A percentile compares a stretch with the other conserved stretches of the same genome.
These are phyloP conservation scores for Daldinia grandis DNA, from an alignment of 495 filamentous ascomycete species.

Conservation along the genomic window DNA sequence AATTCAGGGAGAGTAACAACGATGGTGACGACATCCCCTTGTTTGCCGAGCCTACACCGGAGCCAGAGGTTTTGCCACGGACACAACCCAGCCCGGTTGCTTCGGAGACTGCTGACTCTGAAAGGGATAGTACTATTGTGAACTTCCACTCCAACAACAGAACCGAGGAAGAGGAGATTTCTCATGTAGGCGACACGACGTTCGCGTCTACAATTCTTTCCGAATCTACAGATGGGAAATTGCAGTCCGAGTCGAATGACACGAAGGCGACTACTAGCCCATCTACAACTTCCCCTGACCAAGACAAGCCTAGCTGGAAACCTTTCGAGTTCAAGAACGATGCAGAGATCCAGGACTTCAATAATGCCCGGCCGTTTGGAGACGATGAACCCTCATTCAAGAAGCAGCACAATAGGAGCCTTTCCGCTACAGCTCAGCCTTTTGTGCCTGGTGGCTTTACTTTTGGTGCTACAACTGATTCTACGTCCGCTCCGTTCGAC, in stretches of 20 bases:
- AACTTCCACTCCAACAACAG: constrained; percentile 43
- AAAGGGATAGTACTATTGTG: constrained; percentile 36
- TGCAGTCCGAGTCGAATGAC: constrained; percentile 55
- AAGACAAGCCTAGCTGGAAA: constrained; percentile 50
- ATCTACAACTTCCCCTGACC: constrained; percentile 52
- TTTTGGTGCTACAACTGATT: constrained; percentile 42
- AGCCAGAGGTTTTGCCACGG: constrained; percentile 56
- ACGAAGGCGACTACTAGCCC: constrained; percentile 60
- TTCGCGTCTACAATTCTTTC: constrained; percentile 57
- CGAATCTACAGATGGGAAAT: constrained; percentile 58
- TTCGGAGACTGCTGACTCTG: constrained; percentile 39
- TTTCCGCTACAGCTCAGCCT: constrained; percentile 73
- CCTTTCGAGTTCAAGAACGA: constrained; percentile 55
- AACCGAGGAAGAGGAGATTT: constrained; percentile 57
- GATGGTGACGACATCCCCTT: constrained; percentile 73
- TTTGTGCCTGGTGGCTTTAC: constrained; percentile 67
- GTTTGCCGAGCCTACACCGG: constrained; percentile 69
- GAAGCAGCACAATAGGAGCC: constrained; percentile 62
- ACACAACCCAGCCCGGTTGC: constrained; percentile 42
- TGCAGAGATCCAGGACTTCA: constrained; percentile 52
- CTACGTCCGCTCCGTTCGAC: constrained; percentile 30
- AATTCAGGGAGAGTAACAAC: constrained; percentile 63
- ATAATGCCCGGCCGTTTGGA: constrained; percentile 52
- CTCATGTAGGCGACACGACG: constrained; percentile 50
- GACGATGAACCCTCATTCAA: constrained; percentile 46